A percentile compares a stretch with the other conserved stretches of the same genome.
Evolutionary conservation across 768 basidiomycete species (phyloP).

Genomic region (Boletus fagicola): DNA sequence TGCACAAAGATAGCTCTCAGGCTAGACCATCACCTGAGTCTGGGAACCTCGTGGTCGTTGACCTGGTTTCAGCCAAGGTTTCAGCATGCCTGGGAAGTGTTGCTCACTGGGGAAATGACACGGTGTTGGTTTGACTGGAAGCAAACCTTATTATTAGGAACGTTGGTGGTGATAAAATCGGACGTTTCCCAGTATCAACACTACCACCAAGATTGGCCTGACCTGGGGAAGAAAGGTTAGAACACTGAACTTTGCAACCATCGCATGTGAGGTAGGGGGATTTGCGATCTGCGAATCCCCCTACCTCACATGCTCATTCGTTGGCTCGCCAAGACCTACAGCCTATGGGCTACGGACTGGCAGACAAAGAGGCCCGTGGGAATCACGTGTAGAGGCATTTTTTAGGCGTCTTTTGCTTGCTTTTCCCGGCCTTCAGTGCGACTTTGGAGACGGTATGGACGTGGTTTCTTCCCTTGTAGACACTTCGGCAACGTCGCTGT

Average conservation of each 20-base stretch:
- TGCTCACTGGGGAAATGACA: not conserved
- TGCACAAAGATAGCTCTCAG: conserved; percentile 7
- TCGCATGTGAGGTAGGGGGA: too few species aligned
- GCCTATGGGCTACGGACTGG: too few species aligned
- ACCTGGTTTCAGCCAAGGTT: conserved; percentile 15
- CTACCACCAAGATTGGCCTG: not conserved
- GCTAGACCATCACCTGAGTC: conserved; percentile 8
- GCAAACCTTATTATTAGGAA: not conserved
- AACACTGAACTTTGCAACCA: not conserved
- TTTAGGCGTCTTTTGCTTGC: not conserved
- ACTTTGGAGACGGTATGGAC: conserved; percentile 17
- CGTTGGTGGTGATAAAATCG: not conserved
- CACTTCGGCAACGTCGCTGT: conserved; percentile 61
- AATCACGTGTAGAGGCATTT: conserved; percentile 4
- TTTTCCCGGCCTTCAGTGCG: too few species aligned
- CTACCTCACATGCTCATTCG: not conserved
- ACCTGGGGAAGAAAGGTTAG: not conserved
- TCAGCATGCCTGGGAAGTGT: conserved; percentile 16
- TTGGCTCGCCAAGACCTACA: too few species aligned
- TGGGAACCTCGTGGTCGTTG: not conserved
- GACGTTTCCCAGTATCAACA: too few species aligned
- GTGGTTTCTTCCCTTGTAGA: conserved; percentile 46
- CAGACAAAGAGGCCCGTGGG: conserved; percentile 12
- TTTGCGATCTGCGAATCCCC: too few species aligned
- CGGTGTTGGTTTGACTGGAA: not conserved